phyloP scores from a whole-genome alignment of 305 asterid genomes.

The Fraxinus velutina region DNA sequence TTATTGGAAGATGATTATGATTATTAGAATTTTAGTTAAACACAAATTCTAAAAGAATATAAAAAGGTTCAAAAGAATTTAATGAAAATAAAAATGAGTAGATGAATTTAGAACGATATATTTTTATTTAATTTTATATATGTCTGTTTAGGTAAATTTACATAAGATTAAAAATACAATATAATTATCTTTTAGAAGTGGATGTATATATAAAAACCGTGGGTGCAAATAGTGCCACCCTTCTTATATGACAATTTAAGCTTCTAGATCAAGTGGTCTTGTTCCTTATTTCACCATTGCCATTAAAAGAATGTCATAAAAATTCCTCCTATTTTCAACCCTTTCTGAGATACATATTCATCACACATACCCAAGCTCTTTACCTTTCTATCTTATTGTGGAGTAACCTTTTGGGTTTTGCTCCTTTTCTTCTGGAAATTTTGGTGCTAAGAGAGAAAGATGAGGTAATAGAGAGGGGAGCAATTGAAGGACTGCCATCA shows the following conservation, averaged over 20 bases:
- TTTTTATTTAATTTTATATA: too few species aligned
- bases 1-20: not conserved
- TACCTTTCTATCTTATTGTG: not conserved
- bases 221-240: too few species aligned
- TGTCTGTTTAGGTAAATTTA: too few species aligned
- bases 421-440: not conserved
- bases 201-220: too few species aligned
- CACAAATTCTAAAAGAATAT: too few species aligned
- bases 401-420: not conserved
- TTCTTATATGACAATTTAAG: not conserved
- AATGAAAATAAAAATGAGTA: too few species aligned
- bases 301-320: not conserved
- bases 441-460: not conserved
- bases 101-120: too few species aligned
- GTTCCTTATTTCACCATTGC: not conserved
- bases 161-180: too few species aligned
- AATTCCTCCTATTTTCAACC: not conserved
- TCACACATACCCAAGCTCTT: not conserved
- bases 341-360: not conserved
- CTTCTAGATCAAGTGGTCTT: not conserved
- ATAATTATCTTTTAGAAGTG: too few species aligned
- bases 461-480: not conserved
- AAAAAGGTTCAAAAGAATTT: too few species aligned
- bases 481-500: not conserved
- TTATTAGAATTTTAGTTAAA: too few species aligned